Evolutionary conservation across 176 grass and related monocot genomes (phyloP), one percentile per base, ranked within the genome.

Genomic region (Bromus sterilis): DNA sequence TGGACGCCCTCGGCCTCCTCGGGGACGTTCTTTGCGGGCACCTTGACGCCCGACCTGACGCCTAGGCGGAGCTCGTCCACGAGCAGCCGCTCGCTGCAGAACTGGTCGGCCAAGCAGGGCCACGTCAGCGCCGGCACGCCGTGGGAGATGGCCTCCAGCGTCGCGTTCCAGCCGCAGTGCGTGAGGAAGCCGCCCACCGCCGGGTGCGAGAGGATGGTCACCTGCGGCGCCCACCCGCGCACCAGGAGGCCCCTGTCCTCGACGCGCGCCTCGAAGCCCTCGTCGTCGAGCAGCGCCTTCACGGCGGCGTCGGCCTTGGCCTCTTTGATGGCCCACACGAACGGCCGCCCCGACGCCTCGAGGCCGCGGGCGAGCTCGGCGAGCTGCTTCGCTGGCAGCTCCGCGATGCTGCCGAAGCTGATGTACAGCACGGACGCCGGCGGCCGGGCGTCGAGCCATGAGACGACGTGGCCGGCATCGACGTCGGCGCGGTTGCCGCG

Each of bases 81-180:
- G 66, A 86, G 48, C 80, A 94, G 40, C 40, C 48, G 78, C 88
- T 93, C 91, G 51, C 81, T 86, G 63, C 78, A 26, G 77, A 94
- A 91, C 71, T 91, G 91, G 66, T 91, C 88, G 25, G 78, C 42
- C 67, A 86, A 68, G 36, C 51, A 46, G 25, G 88, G 91, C 88
- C 91, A 93, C 24, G 88, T 93, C n/a, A 90, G 76, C 79, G 78
- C 37, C 4, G 88, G 91, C 66, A 91, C 82, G 66, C 88, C 91
- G 51, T 70, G 66, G 21, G 67, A 43, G 34, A 94, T 12, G 25
- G 88, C 82, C 43, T 94, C 91, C 9, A 81, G n/a, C 41, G 59
- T 84, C 20, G 85, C 87, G 75, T 94, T 94, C 86, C 91, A 94
- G 11, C 91, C 91, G 51, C 91, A 94, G 74, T 86, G 91, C 8